Evolutionary conservation across 495 filamentous ascomycete genomes (phyloP), one percentile per base, ranked within the genome.

Genomic region (Penicilliopsis zonata): DNA sequence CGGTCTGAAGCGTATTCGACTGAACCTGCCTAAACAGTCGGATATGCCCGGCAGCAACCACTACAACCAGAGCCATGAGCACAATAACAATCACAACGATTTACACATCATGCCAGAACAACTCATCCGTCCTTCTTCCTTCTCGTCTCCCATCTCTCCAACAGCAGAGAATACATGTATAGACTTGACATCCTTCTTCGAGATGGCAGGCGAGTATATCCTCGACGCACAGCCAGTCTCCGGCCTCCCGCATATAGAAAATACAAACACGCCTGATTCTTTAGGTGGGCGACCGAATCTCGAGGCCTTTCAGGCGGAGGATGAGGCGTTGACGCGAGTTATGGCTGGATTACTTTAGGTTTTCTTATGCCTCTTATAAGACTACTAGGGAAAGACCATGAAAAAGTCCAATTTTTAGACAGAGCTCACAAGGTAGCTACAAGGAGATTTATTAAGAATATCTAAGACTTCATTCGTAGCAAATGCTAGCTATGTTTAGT

Each of bases 111-210:
- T n/a, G n/a, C n/a, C n/a, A n/a, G n/a, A n/a, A n/a, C n/a, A n/a
- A n/a, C n/a, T n/a, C n/a, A n/a, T n/a, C n/a, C n/a, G n/a, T n/a
- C n/a, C n/a, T n/a, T n/a, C n/a, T n/a, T n/a, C n/a, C n/a, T n/a
- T n/a, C n/a, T n/a, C n/a, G n/a, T n/a, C n/a, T n/a, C n/a, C n/a
- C n/a, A n/a, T n/a, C n/a, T n/a, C n/a, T n/a, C n/a, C n/a, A n/a
- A n/a, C n/a, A n/a, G n/a, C n/a, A 23, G 27, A 50, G 0, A 53
- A 52, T 31, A 43, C 37, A 17, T 64, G 57, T 23, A 49, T 57
- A 20, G 58, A 62, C 25, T 34, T 64, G 20, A 64, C 58, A 12
- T 60, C 50, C 32, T 64, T 64, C 40, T 64, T 64, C 37, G 60
- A 62, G 34, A 53, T 59, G 31, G 58, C 60, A 0, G 60, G 60